Base-by-base conservation (phyloP, 352 stramenopile genomes). In the Globisporangium nodosum region DNA sequence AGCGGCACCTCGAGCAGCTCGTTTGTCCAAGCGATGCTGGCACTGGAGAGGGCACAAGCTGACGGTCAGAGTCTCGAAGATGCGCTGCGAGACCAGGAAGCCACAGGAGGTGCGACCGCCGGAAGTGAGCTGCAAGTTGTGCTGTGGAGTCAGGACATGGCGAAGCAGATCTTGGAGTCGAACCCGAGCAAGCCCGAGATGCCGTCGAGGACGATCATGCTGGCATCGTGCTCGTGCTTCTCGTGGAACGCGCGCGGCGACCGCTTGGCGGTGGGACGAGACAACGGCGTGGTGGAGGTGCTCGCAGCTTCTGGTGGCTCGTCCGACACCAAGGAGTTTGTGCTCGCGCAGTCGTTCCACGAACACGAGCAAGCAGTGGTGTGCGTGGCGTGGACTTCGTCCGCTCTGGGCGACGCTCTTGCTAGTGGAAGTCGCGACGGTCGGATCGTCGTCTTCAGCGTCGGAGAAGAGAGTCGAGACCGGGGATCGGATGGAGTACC, bases 351-450 rank as follows among this genome's bases (percentile, higher is more conserved):
- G 40, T 66, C 53, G 9, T 69, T 78, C 52, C 76, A 88, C 37
- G 78, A 92, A 37, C 76, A 88, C 52, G 68, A 73, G n/a, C 74
- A 88, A 21, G 27, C 20, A 0, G 63, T 89, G 6, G 70, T 71
- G 2, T 54, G 64, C 8, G 5, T 89, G n/a, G 54, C 68, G 3
- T 90, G 82, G 82, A 58, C 48, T 5, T 43, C 48, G 21, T 18
- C 11, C 61, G 48, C 31, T 46, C 48, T 31, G 20, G 6, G 13
- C 50, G 21, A 24, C 3, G 52, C 85, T 40, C 56, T 88, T 16
- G 77, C 76, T 12, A 82, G 74, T n/a, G 76, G 76, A 3, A 61
- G 61, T 20, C 64, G 76, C 53, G 66, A 76, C 8, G 76, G 77
- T n/a, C 74, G 78, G 50, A 73, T 90, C 20, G 69, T 85, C 18